Evolutionary conservation across 2,329 filamentous ascomycete genomes (phyloP).

Genomic region (Ophiostoma tasmaniense): DNA sequence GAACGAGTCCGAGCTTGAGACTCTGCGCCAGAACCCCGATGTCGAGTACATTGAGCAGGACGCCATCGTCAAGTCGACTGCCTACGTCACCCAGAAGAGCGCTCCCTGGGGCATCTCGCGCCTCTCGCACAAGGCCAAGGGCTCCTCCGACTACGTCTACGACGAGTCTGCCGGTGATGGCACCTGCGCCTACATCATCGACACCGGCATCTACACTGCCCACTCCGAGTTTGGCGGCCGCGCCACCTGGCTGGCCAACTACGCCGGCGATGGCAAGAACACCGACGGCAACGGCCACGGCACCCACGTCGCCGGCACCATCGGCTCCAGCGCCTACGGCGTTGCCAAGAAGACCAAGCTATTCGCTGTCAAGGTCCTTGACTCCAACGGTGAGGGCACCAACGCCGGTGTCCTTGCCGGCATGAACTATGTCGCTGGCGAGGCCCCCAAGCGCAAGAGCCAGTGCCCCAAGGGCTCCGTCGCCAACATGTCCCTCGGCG

Average conservation of each 20-base stretch:
- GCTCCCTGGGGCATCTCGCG: conserved; percentile 93
- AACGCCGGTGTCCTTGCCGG: conserved; percentile 99
- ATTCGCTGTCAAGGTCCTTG: conserved; percentile 96
- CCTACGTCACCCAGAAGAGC: conserved; percentile 57
- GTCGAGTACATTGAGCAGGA: conserved; percentile 94
- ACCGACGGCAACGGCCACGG: conserved; percentile 96
- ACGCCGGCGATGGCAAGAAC: conserved; percentile 75
- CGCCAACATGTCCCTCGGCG: conserved; percentile 98
- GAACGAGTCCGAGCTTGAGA: conserved; percentile 39
- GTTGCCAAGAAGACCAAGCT: conserved; percentile 98
- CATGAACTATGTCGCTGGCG: conserved; percentile 84
- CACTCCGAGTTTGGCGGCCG: conserved; percentile 98
- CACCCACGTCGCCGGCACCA: conserved; percentile 97
- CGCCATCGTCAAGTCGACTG: conserved; percentile 63
- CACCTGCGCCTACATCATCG: conserved; percentile 97
- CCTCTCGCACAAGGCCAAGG: conserved; percentile 90
- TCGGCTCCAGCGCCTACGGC: conserved; percentile 97
- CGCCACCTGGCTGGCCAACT: conserved; percentile 94
- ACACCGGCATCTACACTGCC: conserved; percentile 87
- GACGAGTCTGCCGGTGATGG: conserved; percentile 84
- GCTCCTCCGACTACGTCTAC: conserved; percentile 97
- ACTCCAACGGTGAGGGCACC: conserved; percentile 91
- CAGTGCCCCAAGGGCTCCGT: conserved; percentile 98
- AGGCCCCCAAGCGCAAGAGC: conserved; percentile 77
- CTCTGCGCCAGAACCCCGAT: conserved; percentile 46